phyloP scores from a whole-genome alignment of 331 rosid genomes.

The Cydonia oblonga region DNA sequence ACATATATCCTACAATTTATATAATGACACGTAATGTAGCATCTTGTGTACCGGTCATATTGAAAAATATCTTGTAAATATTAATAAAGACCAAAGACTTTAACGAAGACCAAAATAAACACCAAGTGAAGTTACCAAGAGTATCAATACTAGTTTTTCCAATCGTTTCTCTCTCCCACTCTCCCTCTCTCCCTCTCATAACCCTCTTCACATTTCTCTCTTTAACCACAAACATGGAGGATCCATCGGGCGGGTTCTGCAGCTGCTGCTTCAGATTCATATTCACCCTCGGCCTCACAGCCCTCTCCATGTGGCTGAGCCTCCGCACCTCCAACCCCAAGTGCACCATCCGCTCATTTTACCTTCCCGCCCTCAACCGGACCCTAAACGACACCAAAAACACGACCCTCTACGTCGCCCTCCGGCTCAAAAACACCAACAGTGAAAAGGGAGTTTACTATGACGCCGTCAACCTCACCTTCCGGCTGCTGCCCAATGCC shows the following conservation, averaged over 20 bases:
- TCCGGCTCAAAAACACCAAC: conserved; percentile 32
- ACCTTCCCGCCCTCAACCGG: conserved; percentile 50
- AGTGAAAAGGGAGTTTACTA: conserved; percentile 50
- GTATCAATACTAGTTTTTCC: background rate
- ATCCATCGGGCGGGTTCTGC: conserved; percentile 23
- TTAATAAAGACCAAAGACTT: background rate
- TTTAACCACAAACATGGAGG: conserved; percentile 5
- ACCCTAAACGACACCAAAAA: conserved; percentile 21
- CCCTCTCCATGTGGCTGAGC: conserved; percentile 61
- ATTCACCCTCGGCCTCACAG: conserved; percentile 38
- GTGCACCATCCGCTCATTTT: conserved; percentile 20
- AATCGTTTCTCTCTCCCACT: background rate
- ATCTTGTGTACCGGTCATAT: too few relatives aligned
- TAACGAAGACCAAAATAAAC: too few relatives aligned
- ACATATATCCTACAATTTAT: too few relatives aligned
- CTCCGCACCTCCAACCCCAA: conserved; percentile 38
- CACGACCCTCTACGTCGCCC: conserved; percentile 10
- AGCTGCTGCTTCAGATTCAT: conserved; percentile 38
- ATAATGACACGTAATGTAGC: too few relatives aligned
- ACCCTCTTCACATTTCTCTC: too few relatives aligned
- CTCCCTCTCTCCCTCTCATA: background rate
- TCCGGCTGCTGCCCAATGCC: conserved; percentile 7
- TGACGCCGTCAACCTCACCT: conserved; percentile 29
- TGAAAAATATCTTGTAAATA: too few relatives aligned
- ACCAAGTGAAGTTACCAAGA: background rate